Evolutionary conservation across 768 basidiomycete genomes (phyloP).

Genomic region (Lentinula lateritia): DNA sequence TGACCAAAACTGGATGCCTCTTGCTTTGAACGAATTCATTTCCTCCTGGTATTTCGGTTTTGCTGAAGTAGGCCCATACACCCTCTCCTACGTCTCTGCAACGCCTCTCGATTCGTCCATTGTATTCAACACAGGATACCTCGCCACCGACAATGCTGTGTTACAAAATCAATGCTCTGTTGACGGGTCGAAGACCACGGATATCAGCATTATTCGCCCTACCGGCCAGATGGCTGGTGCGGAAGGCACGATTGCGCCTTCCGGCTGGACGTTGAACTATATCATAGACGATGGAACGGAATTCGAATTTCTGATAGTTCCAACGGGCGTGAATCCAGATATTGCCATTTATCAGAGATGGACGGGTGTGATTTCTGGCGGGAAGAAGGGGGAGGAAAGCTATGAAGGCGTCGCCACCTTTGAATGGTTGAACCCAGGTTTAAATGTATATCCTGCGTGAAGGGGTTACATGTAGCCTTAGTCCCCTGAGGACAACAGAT

Average conservation of each 20-base stretch:
- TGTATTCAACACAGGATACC: conserved; percentile 17
- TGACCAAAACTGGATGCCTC: conserved; percentile 16
- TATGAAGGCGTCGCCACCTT: conserved; percentile 6
- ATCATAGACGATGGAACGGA: conserved; percentile 14
- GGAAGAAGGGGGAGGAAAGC: conserved; percentile 5
- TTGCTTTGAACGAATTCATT: conserved; percentile 14
- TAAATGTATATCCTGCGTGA: neutral
- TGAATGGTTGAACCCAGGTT: conserved; percentile 13
- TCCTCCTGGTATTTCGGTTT: conserved; percentile 17
- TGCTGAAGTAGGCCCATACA: conserved; percentile 16
- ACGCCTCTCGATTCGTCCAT: conserved; percentile 10
- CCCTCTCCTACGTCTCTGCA: conserved; percentile 14
- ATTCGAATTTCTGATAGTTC: conserved; percentile 15
- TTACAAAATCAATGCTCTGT: conserved; percentile 21
- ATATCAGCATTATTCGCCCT: conserved; percentile 13
- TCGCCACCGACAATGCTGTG: conserved; percentile 14
- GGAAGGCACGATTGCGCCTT: conserved; percentile 14
- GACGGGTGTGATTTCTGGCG: conserved; percentile 11
- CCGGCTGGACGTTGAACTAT: conserved; percentile 16
- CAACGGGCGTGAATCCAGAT: conserved; percentile 13
- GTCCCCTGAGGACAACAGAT: too few relatives aligned
- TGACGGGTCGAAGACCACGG: conserved; percentile 10
- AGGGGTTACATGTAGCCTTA: neutral
- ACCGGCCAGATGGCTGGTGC: conserved; percentile 10
- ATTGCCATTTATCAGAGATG: conserved; percentile 18